Base-by-base conservation (phyloP, 495 filamentous ascomycete species). In the Aspergillus baeticus region DNA sequence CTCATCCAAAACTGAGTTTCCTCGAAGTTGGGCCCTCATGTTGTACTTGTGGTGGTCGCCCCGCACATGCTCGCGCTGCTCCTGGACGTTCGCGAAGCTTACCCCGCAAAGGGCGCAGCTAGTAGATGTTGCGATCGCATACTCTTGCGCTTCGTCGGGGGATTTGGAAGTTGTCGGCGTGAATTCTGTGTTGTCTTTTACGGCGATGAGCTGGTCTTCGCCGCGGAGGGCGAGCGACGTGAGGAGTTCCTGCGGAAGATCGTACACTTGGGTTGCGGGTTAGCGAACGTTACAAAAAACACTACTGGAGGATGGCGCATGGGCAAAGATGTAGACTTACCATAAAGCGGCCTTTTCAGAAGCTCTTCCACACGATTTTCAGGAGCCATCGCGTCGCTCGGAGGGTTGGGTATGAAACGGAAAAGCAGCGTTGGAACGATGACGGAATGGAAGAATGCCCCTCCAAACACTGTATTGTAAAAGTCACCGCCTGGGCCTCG, bases 41-140 rank as follows among this genome's bases (percentile, higher is more conserved):
- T 98, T 98, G 70, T 96, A 98, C 51, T 87, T 81, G 70, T 98
- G 94, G 43, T 93, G 79, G 68, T 98, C 94, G n/a, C 92, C 96
- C 51, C 87, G 86, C 22, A 89, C 84, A 75, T 98, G 94, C 49
- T 81, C 79, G 41, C 89, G 83, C 62, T 98, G 95, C 48, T 96
- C 92, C 62, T 86, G 79, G 22, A 96, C 84, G 22, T 76, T 87
- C 22, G 70, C 60, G 62, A 90, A 94, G 0, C 79, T 74, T 15
- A 90, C 76, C 29, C 80, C 78, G 72, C 94, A 98, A 14, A 98
- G 84, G 4, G 86, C 81, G 65, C 94, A 98, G 20, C 88, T 82
- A 37, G 89, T 91, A 3, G 90, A 81, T 3, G 84, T 83, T 36
- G 82, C 78, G 31, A 83, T 65, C 10, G 69, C 63, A 51, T 71